A percentile compares a stretch with the other conserved stretches of the same genome.
These are phyloP conservation scores for Mortierella claussenii DNA, from an alignment of 192 early-diverging fungal genomes.

Conservation along the genomic window DNA sequence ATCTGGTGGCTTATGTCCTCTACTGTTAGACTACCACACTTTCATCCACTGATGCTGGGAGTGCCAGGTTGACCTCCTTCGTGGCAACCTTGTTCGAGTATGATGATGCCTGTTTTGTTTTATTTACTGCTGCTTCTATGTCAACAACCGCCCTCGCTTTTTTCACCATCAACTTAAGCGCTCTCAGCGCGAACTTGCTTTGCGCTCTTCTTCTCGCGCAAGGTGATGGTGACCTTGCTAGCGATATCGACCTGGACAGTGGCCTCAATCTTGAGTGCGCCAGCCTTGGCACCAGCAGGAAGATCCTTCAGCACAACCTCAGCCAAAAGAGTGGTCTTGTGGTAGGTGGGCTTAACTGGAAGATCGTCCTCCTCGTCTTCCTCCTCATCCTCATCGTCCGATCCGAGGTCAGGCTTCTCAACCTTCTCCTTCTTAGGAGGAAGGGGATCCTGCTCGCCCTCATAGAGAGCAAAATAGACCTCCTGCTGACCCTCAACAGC, in stretches of 20 bases:
- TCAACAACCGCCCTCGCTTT: too few relatives aligned
- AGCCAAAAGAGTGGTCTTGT: slow-evolving; percentile 64
- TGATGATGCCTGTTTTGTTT: too few relatives aligned
- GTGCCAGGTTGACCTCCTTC: too few relatives aligned
- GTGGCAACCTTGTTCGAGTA: too few relatives aligned
- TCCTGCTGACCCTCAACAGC: slow-evolving; percentile 71
- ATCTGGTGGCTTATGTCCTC: slow-evolving; percentile 5
- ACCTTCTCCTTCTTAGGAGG: slow-evolving; percentile 58
- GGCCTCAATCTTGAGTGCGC: slow-evolving; percentile 60
- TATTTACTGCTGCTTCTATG: too few relatives aligned
- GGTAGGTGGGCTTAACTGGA: slow-evolving; percentile 48
- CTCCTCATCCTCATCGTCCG: slow-evolving; percentile 62
- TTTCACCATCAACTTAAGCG: slow-evolving; percentile 19
- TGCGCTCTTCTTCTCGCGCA: slow-evolving; percentile 62
- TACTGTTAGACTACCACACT: background rate
- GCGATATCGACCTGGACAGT: slow-evolving; percentile 61
- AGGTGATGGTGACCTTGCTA: slow-evolving; percentile 58
- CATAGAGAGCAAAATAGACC: slow-evolving; percentile 84
- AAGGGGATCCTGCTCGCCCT: slow-evolving; percentile 74
- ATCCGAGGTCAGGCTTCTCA: slow-evolving; percentile 56
- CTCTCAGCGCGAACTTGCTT: slow-evolving; percentile 58
- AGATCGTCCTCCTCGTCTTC: slow-evolving; percentile 66
- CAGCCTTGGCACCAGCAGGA: slow-evolving; percentile 60
- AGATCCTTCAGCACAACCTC: slow-evolving; percentile 73
- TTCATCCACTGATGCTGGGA: background rate